Conservation (phyloP, 306 rosid genomes). For the Pyrus betulifolia region DNA sequence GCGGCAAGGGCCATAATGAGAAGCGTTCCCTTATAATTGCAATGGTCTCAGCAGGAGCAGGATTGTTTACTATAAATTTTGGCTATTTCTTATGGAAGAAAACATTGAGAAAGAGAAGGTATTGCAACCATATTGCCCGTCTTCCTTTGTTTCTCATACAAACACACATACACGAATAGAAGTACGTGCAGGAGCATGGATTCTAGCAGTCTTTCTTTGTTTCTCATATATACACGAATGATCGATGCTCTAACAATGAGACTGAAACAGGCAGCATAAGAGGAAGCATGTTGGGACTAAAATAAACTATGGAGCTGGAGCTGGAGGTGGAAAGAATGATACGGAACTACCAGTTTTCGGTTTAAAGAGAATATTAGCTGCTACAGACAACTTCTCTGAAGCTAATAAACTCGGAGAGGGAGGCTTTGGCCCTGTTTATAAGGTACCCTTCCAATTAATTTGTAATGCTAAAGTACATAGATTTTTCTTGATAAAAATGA, state of each 20-base stretch:
- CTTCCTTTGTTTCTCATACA: background rate
- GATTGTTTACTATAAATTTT: background rate
- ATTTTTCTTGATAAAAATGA: no score
- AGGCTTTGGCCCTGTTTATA: constrained; percentile 57
- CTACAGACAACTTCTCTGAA: constrained; percentile 46
- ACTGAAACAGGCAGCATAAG: background rate
- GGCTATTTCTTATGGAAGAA: background rate
- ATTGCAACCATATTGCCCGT: background rate
- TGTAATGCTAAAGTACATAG: background rate
- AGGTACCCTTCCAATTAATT: constrained; percentile 14
- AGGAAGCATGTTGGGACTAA: background rate
- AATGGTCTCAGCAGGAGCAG: background rate
- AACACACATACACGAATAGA: no score
- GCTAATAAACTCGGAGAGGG: constrained; percentile 45
- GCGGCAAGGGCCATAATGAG: no score
- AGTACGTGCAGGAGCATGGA: no score
- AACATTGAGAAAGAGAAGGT: background rate
- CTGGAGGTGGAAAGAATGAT: constrained; percentile 22
- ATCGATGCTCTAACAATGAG: background rate
- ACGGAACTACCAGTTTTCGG: constrained; percentile 31
- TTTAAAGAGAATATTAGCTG: constrained; percentile 23
- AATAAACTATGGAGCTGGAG: background rate
- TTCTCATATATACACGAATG: no score
- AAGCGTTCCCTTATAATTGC: background rate
- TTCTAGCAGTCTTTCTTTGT: no score